Base-by-base conservation (phyloP, 192 early-diverging fungal genomes). In the Cladochytrium replicatum region DNA sequence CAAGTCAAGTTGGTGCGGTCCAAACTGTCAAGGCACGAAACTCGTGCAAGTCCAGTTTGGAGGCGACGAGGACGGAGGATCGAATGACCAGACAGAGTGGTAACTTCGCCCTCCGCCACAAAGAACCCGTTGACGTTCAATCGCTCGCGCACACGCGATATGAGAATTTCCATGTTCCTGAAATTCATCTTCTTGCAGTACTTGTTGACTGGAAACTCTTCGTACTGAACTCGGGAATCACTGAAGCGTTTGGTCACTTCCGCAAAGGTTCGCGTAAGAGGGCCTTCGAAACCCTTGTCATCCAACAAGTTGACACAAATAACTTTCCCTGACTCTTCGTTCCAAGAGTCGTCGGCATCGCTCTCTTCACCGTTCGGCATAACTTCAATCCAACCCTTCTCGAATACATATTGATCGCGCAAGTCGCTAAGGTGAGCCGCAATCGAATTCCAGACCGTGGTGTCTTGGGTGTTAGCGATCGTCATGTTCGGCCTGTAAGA, bases 1-100 rank as follows among this genome's bases (percentile, higher is more conserved):
- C 71, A 74, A 21, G 66, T 67, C 29, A 78, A 39, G 58, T 78
- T 78, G 28, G 75, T 78, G 23, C 75, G 63, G 46, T 78, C 75
- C 11, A 78, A 54, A 4, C 59, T 63, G 54, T 78, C 75, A 17
- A 78, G 58, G 52, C 75, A 78, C 2, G 69, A 71, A 3, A 68
- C 66, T 15, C 75, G 68, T 2, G 55, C 48, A 0, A 63, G 21
- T 9, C 75, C 75, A n/a, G 68, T 74, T 55, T 78, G 71, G 23
- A 69, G 39, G 31, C 49, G 62, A 32, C 48, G 41, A 9, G 48
- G 31, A 22, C 31, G 11, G 13, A 64, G 41, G 25, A n/a, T 38
- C 25, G 42, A 41, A 15, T 13, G 41, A 8, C 41, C 8, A 3
- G 46, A 13, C 1, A 54, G 41, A 4, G 54, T 22, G 3, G 74